Percentiles rank a stretch among this genome's conserved stretches.
Evolutionary conservation across 371 early-diverging fungal species (phyloP).

Genomic region (Blakeslea trispora): DNA sequence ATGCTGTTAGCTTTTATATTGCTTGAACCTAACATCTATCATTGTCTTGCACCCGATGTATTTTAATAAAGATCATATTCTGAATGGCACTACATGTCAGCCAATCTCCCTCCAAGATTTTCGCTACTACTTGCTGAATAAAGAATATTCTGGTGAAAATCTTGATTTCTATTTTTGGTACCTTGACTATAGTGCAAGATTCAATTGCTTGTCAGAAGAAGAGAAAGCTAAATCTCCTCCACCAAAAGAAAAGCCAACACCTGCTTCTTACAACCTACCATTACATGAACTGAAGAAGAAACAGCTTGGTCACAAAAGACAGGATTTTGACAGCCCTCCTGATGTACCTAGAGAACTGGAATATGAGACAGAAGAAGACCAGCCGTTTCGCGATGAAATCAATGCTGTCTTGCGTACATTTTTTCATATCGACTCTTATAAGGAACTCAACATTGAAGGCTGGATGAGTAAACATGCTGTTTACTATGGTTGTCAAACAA

Average conservation of each 20-base stretch:
- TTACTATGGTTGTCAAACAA: slow-evolving; percentile 24
- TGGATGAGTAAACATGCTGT: slow-evolving; percentile 11
- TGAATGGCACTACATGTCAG: slow-evolving; percentile 19
- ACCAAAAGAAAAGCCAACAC: slow-evolving; percentile 25
- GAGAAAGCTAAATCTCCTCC: slow-evolving; percentile 21
- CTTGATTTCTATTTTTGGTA: slow-evolving; percentile 35
- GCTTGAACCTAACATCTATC: background rate
- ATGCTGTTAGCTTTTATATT: background rate
- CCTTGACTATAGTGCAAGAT: slow-evolving; percentile 21
- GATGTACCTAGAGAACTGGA: slow-evolving; percentile 8
- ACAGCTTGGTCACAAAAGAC: background rate
- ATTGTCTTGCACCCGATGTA: too few species aligned
- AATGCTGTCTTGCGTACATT: slow-evolving; percentile 24
- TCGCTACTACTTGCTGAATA: slow-evolving; percentile 18
- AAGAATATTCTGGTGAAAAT: slow-evolving; percentile 29
- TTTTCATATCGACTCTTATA: slow-evolving; percentile 24
- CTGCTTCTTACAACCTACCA: slow-evolving; percentile 7
- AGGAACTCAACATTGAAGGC: slow-evolving; percentile 22
- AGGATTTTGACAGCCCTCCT: background rate
- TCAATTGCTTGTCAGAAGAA: slow-evolving; percentile 15
- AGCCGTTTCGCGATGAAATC: slow-evolving; percentile 24
- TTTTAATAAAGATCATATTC: slow-evolving; percentile 2
- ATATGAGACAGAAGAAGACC: slow-evolving; percentile 9
- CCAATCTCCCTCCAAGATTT: slow-evolving; percentile 31
- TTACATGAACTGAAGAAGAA: slow-evolving; percentile 12